Percentiles rank a stretch among this genome's conserved stretches.
Conservation (phyloP, 176 grass and related monocot species). For the Saccharum spontaneum region DNA sequence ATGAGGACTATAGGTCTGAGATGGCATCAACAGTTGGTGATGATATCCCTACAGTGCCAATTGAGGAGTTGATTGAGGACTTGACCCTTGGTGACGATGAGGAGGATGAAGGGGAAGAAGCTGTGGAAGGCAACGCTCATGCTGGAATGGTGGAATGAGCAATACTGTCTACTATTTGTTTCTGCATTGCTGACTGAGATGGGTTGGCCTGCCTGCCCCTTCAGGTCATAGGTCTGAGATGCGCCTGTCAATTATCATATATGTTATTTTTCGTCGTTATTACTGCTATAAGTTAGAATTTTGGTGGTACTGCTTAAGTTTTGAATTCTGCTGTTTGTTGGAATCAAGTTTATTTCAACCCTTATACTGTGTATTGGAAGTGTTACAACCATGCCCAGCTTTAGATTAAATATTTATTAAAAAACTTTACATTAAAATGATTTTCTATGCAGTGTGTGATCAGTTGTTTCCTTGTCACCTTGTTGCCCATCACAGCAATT, state of each 20-base stretch:
- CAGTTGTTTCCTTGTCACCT: neutral
- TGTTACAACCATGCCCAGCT: neutral
- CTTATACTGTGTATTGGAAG: neutral
- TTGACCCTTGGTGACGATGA: slow-evolving; percentile 57
- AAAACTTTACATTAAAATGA: neutral
- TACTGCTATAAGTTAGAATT: neutral
- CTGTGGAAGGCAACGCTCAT: neutral
- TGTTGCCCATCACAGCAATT: neutral
- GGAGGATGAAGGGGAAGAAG: slow-evolving; percentile 33
- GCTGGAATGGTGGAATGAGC: slow-evolving; percentile 50
- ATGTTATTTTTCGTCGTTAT: neutral
- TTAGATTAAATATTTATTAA: neutral
- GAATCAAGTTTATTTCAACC: neutral
- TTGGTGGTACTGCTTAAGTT: slow-evolving; percentile 6
- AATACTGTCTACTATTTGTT: neutral
- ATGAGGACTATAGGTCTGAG: slow-evolving; percentile 81
- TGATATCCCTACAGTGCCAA: slow-evolving; percentile 60
- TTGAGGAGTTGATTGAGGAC: slow-evolving; percentile 81
- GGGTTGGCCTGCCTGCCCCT: neutral
- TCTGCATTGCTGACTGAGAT: neutral
- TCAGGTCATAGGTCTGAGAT: slow-evolving; percentile 30
- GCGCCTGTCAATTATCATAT: slow-evolving; percentile 22
- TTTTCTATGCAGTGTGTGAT: neutral
- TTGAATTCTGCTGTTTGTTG: neutral
- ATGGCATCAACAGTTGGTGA: slow-evolving; percentile 77